Evolutionary conservation across 2,329 filamentous ascomycete genomes (phyloP).

Genomic region (Corinectria fuckeliana): DNA sequence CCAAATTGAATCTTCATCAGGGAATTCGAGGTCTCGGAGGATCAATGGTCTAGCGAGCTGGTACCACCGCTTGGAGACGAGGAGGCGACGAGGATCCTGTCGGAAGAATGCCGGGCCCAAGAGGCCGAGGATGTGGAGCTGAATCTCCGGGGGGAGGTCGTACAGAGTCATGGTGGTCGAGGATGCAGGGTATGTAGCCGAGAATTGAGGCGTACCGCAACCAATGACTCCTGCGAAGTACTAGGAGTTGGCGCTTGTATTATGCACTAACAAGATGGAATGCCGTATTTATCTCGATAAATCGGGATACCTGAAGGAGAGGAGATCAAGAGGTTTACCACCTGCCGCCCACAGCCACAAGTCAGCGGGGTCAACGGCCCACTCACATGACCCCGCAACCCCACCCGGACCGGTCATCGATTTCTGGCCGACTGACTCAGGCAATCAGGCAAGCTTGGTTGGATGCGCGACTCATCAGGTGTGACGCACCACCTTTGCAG

Average conservation of each 20-base stretch:
- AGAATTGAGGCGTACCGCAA: too few relatives aligned
- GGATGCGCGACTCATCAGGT: constrained; percentile 5
- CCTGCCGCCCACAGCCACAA: too few relatives aligned
- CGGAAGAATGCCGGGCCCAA: background rate
- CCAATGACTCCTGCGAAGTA: too few relatives aligned
- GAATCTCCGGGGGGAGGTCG: background rate
- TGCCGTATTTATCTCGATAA: too few relatives aligned
- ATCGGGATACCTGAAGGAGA: too few relatives aligned
- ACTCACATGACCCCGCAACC: background rate
- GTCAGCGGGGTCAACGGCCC: background rate
- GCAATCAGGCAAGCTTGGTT: background rate
- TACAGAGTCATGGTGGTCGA: background rate
- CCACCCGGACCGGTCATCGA: background rate
- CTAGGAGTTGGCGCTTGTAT: too few relatives aligned
- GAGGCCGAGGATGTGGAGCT: background rate
- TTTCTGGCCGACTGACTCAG: constrained; percentile 12
- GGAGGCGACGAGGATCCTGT: background rate
- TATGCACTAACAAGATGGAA: too few relatives aligned
- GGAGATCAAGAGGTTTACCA: too few relatives aligned
- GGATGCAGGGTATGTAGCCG: background rate
- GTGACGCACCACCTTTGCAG: constrained; percentile 26
- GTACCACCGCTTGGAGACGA: background rate
- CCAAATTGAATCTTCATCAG: background rate
- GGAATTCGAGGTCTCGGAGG: background rate
- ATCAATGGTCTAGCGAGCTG: background rate